Base-by-base conservation (phyloP, 371 early-diverging fungal species). In the Capniomyces stellatus region DNA sequence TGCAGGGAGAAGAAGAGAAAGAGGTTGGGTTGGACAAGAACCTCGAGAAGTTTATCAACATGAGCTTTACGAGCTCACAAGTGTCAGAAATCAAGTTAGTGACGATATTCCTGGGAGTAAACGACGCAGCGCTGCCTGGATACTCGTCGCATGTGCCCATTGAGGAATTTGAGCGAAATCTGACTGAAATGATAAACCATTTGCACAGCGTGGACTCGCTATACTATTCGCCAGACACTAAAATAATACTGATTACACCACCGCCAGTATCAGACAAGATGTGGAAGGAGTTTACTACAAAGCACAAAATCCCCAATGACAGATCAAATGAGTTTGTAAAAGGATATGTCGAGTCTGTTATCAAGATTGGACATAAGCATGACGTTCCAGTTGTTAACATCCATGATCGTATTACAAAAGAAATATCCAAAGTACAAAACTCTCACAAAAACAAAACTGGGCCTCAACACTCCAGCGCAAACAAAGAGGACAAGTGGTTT, bases 61-160 rank as follows among this genome's bases (percentile, higher is more conserved):
- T 10, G 15, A 10, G 23, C 22, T 41, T 46, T 43, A 18, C 23
- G 44, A 51, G 25, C 3, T 18, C 43, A 12, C 39, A 8, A 4
- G 25, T 52, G 2, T 54, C 73, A 19, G 58, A 66, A 18, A 67
- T 80, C 44, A 58, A 58, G n/a, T 64, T 89, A 25, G 60, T 85
- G 51, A 81, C 78, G 21, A 71, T 92, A 13, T 80, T 87, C 46
- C 74, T 85, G 40, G 92, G 92, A 4, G 79, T 89, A 41, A 92
- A 92, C 63, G 92, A 92, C 53, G 12, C 31, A 51, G 71, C 76
- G 2, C 46, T 75, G 4, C 62, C 69, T 18, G 62, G 63, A 40
- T 59, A 72, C 0, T 50, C 55, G 15, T 83, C 82, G 30, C 80
- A 80, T 55, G 83, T 89, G 0, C 73, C 83, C 0, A 43, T 89